phyloP scores from a whole-genome alignment of 129 eudicot genomes.

The Helichrysum umbraculigerum region DNA sequence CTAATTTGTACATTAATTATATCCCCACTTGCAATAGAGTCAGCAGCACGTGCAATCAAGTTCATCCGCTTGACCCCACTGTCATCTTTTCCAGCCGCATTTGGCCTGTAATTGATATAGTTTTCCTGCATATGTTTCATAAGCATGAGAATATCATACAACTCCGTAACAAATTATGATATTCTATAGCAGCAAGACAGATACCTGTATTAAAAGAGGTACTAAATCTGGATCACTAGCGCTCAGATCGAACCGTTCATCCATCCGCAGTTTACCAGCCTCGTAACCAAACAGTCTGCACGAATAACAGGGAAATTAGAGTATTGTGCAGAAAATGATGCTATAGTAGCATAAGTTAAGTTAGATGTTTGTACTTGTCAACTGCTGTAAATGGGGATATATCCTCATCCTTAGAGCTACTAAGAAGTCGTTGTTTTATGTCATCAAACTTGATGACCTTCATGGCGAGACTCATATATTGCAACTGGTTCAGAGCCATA shows the following conservation, averaged over 20 bases:
- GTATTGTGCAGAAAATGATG: slow-evolving; percentile 17
- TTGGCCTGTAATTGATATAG: slow-evolving; percentile 87
- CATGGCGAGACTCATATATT: slow-evolving; percentile 93
- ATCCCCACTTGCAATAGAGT: slow-evolving; percentile 96
- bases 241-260: slow-evolving; percentile 85
- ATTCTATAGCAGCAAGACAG: not conserved
- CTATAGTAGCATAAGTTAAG: not conserved
- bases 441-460: slow-evolving; percentile 81
- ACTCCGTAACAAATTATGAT: not conserved
- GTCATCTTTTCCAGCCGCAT: slow-evolving; percentile 79
- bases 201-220: slow-evolving; percentile 90
- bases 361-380: slow-evolving; percentile 61
- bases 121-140: slow-evolving; percentile 65
- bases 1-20: slow-evolving; percentile 90
- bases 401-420: slow-evolving; percentile 95
- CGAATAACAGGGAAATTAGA: slow-evolving; percentile 10
- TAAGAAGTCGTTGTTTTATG: slow-evolving; percentile 82
- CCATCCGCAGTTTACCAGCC: slow-evolving; percentile 85
- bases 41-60: slow-evolving; percentile 90
- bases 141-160: slow-evolving; percentile 6
- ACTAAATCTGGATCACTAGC: slow-evolving; percentile 97
- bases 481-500: slow-evolving; percentile 96
- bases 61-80: slow-evolving; percentile 74
- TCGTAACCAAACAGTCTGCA: slow-evolving; percentile 81
- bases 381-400: slow-evolving; percentile 97